These are phyloP conservation scores for Amauroascus verrucosus DNA, from an alignment of 2,329 filamentous ascomycete species.

Conservation along the genomic window DNA sequence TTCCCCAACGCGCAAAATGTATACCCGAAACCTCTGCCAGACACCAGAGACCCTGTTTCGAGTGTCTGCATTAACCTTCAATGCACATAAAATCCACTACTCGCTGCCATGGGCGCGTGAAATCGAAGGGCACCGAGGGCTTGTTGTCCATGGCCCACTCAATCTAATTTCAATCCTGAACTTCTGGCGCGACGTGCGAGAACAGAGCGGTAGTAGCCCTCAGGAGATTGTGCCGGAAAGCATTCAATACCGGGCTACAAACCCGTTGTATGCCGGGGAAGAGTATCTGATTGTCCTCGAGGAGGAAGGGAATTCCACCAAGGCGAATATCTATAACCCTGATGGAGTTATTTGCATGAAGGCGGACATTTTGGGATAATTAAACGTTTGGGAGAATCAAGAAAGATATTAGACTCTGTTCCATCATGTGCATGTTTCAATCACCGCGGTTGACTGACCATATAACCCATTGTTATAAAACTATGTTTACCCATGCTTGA, in stretches of 20 bases:
- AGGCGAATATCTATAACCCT: constrained; percentile 28
- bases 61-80: constrained; percentile 38
- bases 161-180: constrained; percentile 37
- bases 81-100: constrained; percentile 39
- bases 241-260: constrained; percentile 42
- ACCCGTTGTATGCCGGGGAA: constrained; percentile 42
- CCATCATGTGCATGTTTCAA: background rate
- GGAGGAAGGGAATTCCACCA: constrained; percentile 25
- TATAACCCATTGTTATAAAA: background rate
- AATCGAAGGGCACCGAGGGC: constrained; percentile 35
- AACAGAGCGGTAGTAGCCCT: constrained; percentile 16
- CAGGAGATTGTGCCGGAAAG: constrained; percentile 30
- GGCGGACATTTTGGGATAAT: constrained; percentile 25
- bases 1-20: constrained; percentile 19
- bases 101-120: constrained; percentile 35
- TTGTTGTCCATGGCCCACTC: constrained; percentile 37
- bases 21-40: constrained; percentile 29
- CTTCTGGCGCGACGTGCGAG: constrained; percentile 34
- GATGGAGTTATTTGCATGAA: constrained; percentile 30
- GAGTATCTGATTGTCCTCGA: constrained; percentile 38
- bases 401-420: background rate
- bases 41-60: constrained; percentile 35
- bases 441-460: background rate
- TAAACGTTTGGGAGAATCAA: background rate
- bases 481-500: background rate